Evolutionary conservation across 2,329 filamentous ascomycete genomes (phyloP).

Genomic region (Magnaporthiopsis poae): DNA sequence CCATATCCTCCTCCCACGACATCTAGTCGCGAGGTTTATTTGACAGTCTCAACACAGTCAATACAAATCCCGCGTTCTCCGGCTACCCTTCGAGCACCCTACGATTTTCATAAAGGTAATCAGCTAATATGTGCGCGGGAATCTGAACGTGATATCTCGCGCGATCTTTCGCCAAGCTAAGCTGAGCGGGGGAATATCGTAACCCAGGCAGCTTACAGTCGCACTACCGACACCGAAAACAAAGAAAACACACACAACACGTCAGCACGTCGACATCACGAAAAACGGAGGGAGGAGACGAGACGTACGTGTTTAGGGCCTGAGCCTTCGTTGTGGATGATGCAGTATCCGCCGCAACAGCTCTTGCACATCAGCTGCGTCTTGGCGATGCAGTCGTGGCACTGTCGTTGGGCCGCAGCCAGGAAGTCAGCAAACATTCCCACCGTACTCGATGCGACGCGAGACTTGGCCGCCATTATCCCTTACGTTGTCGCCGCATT

Average conservation of each 20-base stretch:
- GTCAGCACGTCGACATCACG: not conserved
- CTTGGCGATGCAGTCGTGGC: constrained; percentile 60
- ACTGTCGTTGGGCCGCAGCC: constrained; percentile 36
- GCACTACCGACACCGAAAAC: not conserved
- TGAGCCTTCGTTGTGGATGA: constrained; percentile 73
- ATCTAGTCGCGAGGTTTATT: too few relatives aligned
- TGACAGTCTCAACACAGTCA: not conserved
- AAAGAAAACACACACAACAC: not conserved
- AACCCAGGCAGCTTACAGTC: constrained; percentile 1
- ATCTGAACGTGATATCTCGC: too few relatives aligned
- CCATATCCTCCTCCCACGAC: too few relatives aligned
- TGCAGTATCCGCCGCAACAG: constrained; percentile 74
- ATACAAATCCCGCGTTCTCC: constrained; percentile 1
- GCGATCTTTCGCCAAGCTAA: too few relatives aligned
- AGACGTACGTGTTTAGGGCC: constrained; percentile 47
- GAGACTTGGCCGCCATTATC: not conserved
- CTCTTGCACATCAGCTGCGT: constrained; percentile 62
- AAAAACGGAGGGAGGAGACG: too few relatives aligned
- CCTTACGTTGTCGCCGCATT: constrained; percentile 70
- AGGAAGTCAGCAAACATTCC: not conserved
- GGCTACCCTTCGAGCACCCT: constrained; percentile 5
- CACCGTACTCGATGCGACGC: not conserved
- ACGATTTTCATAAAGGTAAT: too few relatives aligned
- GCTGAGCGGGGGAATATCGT: not conserved
- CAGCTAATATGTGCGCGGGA: too few relatives aligned